Base-by-base conservation (phyloP, 2,329 filamentous ascomycete genomes). In the Fusarium cicatricum region DNA sequence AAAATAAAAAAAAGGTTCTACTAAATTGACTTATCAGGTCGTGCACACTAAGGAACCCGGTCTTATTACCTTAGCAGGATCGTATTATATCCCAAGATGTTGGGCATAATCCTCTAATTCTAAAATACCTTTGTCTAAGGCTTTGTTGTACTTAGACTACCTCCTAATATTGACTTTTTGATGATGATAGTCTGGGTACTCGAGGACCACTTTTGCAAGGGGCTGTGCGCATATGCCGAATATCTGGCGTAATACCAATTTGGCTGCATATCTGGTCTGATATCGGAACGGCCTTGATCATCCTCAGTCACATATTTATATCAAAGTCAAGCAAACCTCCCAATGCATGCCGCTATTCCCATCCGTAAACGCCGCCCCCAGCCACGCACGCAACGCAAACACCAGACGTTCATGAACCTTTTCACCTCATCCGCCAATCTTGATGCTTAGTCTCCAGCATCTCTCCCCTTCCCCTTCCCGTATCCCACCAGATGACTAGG, bases 401-500 rank as follows among this genome's bases (percentile, higher is more conserved):
- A 48, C 42, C 49, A 32, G 40, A 19, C 5, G 14, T 48, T 43
- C 33, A 23, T 51, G 37, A 49, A 32, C 37, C 42, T 52, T 51
- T 32, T 42, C 26, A 34, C 34, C 29, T 26, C 10, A 11, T 15
- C n/a, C 21, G n/a, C 28, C 45, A 26, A 34, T 38, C 28, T 28
- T 37, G 17, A 19, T 36, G 36, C 19, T 19, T 26, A 32, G 28
- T 17, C 21, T 40, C 15, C 33, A 8, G 19, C 40, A 4, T 15
- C 36, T 33, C 16, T 44, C 31, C 32, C 45, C n/a, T 29, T 16
- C 23, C 21, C 26, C 41, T 53, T 33, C 47, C 55, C 29, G 48
- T 44, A 47, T 5, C 16, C 45, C 67, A 40, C 44, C 29, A 52
- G 36, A 48, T 57, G 58, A 62, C 52, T 62, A 62, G 56, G 68